A percentile compares a stretch with the other conserved stretches of the same genome.
Conservation (phyloP, 2,329 filamentous ascomycete species). For the Cladosporium phlei region DNA sequence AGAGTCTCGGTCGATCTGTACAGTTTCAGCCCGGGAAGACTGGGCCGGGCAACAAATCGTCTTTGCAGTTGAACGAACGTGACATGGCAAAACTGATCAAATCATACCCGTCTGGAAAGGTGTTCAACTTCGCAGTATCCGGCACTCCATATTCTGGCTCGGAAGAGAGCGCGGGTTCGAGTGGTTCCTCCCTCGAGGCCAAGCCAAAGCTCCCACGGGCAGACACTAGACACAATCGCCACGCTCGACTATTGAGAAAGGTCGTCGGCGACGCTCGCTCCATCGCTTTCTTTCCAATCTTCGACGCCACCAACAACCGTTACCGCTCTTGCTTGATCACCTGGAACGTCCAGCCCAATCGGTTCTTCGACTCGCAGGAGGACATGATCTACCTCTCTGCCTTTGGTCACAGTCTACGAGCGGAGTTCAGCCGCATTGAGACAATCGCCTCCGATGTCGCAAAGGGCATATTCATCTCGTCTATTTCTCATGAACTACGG, state of each 20-base stretch:
- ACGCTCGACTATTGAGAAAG: conserved; percentile 1
- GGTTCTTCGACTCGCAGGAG: conserved; percentile 32
- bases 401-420: conserved; percentile 37
- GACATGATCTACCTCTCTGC: conserved; percentile 35
- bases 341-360: conserved; percentile 37
- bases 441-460: conserved; percentile 39
- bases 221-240: neutral
- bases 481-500: conserved; percentile 48
- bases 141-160: conserved; percentile 22
- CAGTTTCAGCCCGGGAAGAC: neutral
- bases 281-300: conserved; percentile 13
- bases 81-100: conserved; percentile 17
- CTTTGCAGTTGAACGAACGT: neutral
- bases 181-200: neutral
- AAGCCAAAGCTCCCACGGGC: neutral
- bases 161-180: conserved; percentile 9
- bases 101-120: conserved; percentile 22
- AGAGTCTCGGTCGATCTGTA: neutral
- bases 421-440: conserved; percentile 35
- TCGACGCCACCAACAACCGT: conserved; percentile 1
- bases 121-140: conserved; percentile 24
- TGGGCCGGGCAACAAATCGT: too few species aligned
- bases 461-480: conserved; percentile 49
- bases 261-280: conserved; percentile 2
- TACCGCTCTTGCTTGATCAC: conserved; percentile 24